Base-by-base conservation (phyloP, 768 basidiomycete species). In the Kwoniella pini region DNA sequence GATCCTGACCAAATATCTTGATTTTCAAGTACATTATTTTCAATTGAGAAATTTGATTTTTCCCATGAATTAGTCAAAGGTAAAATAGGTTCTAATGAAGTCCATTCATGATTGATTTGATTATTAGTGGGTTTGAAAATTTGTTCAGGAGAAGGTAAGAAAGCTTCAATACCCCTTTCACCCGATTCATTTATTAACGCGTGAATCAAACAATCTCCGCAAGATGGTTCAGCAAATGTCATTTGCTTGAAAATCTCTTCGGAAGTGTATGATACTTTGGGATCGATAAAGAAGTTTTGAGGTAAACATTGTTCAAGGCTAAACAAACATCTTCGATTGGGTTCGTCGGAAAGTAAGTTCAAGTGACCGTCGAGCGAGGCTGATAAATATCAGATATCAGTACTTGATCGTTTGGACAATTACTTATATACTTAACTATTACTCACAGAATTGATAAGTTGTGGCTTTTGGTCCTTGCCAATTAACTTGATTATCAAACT, bases 351-450 rank as follows among this genome's bases (percentile, higher is more conserved):
- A 39, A 49, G 21, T 12, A 38, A 42, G 11, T 72, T 72, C 1
- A 78, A 42, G 44, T 73, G 75, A 3, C 77, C 77, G 46, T 78
- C 77, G 28, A 78, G 53, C 0, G 75, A 76, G 5, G 77, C 74
- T 76, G 44, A 22, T n/a, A 40, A 61, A 54, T 46, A 46, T 7
- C 33, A 10, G n/a, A n/a, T n/a, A n/a, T n/a, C n/a, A n/a, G n/a
- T n/a, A n/a, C n/a, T n/a, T n/a, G n/a, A n/a, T n/a, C n/a, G n/a
- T n/a, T n/a, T n/a, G n/a, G n/a, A n/a, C n/a, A n/a, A n/a, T n/a
- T n/a, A n/a, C n/a, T n/a, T n/a, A n/a, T n/a, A n/a, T n/a, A n/a
- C n/a, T n/a, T n/a, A n/a, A n/a, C n/a, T n/a, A 57, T 1, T 27
- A 67, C 69, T 62, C 44, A 69, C 69, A 71, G 49, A 71, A 71